These are phyloP conservation scores for Gentiana dahurica DNA, from an alignment of 257 asterid species.

Conservation along the genomic window DNA sequence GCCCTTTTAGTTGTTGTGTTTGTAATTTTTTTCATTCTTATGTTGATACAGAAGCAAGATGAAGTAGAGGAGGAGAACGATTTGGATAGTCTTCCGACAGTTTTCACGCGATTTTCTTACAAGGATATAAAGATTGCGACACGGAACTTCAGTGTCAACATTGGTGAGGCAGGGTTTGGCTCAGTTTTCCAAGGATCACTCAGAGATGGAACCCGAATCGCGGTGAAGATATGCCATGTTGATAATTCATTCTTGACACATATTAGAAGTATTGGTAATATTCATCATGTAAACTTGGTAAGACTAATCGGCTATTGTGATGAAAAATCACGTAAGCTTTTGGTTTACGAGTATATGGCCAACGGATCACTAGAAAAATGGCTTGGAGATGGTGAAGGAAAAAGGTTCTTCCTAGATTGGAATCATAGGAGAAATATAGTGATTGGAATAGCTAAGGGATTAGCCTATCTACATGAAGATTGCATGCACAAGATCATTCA, in stretches of 20 bases:
- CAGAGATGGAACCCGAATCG: constrained; percentile 17
- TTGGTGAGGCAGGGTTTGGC: constrained; percentile 23
- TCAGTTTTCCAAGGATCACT: constrained; percentile 21
- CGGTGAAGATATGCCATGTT: constrained; percentile 6
- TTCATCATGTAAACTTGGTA: constrained; percentile 23
- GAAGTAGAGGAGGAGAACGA: constrained; percentile 10
- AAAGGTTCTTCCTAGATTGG: constrained; percentile 14
- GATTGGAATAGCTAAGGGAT: constrained; percentile 11
- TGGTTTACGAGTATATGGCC: constrained; percentile 23
- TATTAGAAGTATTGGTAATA: constrained; percentile 21
- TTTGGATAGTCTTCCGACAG: constrained; percentile 16
- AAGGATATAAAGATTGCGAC: constrained; percentile 17
- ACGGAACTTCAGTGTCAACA: constrained; percentile 11
- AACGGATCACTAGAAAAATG: constrained; percentile 25
- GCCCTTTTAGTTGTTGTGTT: neutral
- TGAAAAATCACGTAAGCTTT: constrained; percentile 15
- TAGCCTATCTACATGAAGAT: constrained; percentile 24
- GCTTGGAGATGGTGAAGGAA: constrained; percentile 6
- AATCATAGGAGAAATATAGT: constrained; percentile 16
- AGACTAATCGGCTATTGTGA: constrained; percentile 20
- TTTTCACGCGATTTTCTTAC: constrained; percentile 16
- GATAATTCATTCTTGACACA: constrained; percentile 15
- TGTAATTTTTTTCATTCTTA: neutral
- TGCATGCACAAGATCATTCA: constrained; percentile 22
- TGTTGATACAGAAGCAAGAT: constrained; percentile 7